phyloP scores from a whole-genome alignment of 495 filamentous ascomycete genomes.

The Penicillium psychrofluorescens region DNA sequence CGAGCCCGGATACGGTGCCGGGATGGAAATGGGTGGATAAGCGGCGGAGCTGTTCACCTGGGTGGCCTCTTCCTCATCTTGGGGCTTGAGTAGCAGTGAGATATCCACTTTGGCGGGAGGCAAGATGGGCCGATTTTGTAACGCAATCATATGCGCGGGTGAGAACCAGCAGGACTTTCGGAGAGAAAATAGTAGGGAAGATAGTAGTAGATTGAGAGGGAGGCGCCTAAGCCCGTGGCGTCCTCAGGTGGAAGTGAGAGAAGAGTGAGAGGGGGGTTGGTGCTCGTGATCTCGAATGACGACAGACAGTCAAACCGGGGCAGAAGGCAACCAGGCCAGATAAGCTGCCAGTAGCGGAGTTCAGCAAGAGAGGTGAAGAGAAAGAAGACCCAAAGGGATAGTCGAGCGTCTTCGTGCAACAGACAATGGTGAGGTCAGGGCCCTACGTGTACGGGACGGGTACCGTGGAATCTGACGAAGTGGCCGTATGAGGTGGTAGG shows the following conservation, averaged over 20 bases:
- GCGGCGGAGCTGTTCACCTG: constrained; percentile 40
- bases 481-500: no score
- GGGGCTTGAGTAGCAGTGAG: constrained; percentile 68
- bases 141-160: constrained; percentile 47
- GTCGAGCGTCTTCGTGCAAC: constrained; percentile 14
- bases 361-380: not conserved
- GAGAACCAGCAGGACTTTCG: not conserved
- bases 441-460: not conserved
- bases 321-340: not conserved
- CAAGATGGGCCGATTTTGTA: constrained; percentile 40
- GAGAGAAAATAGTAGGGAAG: not conserved
- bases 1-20: constrained; percentile 35
- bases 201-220: not conserved
- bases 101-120: constrained; percentile 80
- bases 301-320: constrained; percentile 1
- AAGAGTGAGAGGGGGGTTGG: not conserved
- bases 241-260: not conserved
- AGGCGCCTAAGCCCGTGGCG: not conserved
- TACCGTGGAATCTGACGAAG: constrained; percentile 11
- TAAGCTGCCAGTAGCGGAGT: not conserved
- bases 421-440: constrained; percentile 18
- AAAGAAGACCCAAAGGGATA: not conserved
- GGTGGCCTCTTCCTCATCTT: constrained; percentile 72
- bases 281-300: constrained; percentile 11
- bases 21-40: constrained; percentile 44